Percentiles rank a stretch among this genome's conserved stretches.
Evolutionary conservation across 441 rosid genomes (phyloP).

Genomic region (Populus hybrid): DNA sequence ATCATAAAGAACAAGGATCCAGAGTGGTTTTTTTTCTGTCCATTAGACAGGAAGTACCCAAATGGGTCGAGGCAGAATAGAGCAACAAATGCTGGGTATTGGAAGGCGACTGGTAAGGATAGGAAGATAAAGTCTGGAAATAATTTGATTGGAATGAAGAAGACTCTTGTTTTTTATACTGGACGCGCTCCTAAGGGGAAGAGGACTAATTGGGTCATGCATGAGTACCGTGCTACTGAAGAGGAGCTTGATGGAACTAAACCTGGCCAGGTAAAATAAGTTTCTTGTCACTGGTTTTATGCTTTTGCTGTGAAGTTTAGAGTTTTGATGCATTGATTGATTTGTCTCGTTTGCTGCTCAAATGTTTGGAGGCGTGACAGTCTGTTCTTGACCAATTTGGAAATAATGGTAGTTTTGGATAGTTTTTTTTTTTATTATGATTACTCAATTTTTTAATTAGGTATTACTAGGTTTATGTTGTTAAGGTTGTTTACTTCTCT

Average conservation of each 20-base stretch:
- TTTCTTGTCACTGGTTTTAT: background rate
- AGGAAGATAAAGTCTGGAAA: conserved; percentile 57
- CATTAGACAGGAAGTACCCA: conserved; percentile 76
- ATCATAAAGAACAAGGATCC: conserved; percentile 47
- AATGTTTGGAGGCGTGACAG: background rate
- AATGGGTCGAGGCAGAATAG: conserved; percentile 68
- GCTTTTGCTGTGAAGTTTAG: background rate
- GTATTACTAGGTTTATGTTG: background rate
- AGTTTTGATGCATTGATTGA: background rate
- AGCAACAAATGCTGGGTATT: conserved; percentile 74
- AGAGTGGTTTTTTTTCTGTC: conserved; percentile 94
- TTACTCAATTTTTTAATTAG: background rate
- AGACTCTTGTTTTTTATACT: conserved; percentile 65
- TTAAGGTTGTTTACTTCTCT: background rate
- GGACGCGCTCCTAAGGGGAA: conserved; percentile 78
- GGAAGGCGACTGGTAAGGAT: conserved; percentile 94
- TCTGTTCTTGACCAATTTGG: background rate
- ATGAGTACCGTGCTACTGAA: conserved; percentile 72
- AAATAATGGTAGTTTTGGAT: background rate
- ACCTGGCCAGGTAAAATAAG: conserved; percentile 61
- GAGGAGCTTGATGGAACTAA: conserved; percentile 73
- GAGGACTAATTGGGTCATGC: conserved; percentile 83
- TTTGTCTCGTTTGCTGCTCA: background rate
- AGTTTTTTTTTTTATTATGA: background rate
- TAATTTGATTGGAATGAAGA: conserved; percentile 71